Evolutionary conservation across 2,329 filamentous ascomycete species (phyloP).

Genomic region (Thermochaetoides dissita): DNA sequence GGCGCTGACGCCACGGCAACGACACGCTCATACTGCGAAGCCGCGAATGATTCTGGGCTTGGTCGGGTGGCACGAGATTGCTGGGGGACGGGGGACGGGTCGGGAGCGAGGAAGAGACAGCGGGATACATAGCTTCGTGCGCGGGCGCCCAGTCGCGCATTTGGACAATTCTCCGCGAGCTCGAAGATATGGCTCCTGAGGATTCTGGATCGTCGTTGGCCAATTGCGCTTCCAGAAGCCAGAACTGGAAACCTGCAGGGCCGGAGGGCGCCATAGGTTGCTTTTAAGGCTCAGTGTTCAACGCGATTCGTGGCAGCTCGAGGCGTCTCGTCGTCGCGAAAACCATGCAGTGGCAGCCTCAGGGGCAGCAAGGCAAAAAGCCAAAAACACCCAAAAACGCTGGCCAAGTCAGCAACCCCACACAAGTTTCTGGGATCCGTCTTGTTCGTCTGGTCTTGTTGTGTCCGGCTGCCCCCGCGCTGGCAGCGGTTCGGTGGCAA

Average conservation of each 20-base stretch:
- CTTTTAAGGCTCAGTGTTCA: no score
- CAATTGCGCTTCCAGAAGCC: neutral
- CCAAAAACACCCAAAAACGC: no score
- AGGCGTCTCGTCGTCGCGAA: no score
- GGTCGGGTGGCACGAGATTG: conserved; percentile 8
- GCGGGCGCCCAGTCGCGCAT: conserved; percentile 13
- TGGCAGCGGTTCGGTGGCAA: conserved; percentile 1
- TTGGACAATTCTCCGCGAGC: conserved; percentile 10
- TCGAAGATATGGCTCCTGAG: conserved; percentile 1
- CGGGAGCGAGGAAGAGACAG: conserved; percentile 14
- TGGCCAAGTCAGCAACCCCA: no score
- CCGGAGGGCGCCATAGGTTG: neutral
- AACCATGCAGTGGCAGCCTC: no score
- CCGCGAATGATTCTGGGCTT: conserved; percentile 23
- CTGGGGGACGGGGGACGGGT: conserved; percentile 10
- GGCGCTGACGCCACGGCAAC: conserved; percentile 32
- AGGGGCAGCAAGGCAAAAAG: no score
- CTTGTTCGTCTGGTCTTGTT: neutral
- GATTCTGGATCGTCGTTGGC: neutral
- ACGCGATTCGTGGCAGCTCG: no score
- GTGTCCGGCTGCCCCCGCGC: neutral
- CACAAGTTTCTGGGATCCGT: no score
- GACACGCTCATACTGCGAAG: conserved; percentile 37
- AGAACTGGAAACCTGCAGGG: neutral
- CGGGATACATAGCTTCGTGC: conserved; percentile 30